Conservation (phyloP, 352 stramenopile species). For the Blastocystis sp. region DNA sequence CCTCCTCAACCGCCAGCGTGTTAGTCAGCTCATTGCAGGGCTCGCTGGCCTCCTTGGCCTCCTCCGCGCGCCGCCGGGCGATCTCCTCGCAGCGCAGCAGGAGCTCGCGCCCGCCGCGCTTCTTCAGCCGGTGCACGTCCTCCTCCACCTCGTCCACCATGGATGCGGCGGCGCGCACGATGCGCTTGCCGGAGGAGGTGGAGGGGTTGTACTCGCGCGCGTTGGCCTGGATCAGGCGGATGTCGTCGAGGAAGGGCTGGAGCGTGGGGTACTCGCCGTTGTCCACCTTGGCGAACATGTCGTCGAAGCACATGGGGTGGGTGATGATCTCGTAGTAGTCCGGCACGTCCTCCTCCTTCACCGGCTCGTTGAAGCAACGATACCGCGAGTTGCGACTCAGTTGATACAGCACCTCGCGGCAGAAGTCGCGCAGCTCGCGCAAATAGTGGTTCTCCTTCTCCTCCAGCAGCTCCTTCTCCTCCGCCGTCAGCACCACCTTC, state of each 20-base stretch:
- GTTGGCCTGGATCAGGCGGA: constrained; percentile 82
- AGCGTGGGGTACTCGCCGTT: constrained; percentile 83
- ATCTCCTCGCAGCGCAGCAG: constrained; percentile 78
- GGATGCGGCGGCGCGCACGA: constrained; percentile 76
- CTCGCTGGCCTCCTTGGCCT: not conserved
- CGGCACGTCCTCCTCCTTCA: constrained; percentile 79
- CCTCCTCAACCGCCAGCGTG: not conserved
- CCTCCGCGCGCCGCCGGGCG: not conserved
- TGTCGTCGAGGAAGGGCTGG: constrained; percentile 82
- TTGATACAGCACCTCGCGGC: constrained; percentile 78
- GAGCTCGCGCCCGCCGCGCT: constrained; percentile 82
- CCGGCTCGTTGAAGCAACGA: constrained; percentile 70
- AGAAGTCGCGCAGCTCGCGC: constrained; percentile 82
- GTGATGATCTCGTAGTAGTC: constrained; percentile 85
- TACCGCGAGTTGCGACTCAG: constrained; percentile 70
- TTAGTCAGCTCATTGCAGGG: not conserved
- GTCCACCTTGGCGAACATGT: constrained; percentile 83
- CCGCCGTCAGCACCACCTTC: constrained; percentile 38
- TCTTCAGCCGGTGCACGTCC: constrained; percentile 81
- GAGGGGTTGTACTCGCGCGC: constrained; percentile 84
- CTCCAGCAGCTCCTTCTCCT: constrained; percentile 69
- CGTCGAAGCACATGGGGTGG: constrained; percentile 81
- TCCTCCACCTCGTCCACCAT: constrained; percentile 85
- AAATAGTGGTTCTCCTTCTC: constrained; percentile 81
- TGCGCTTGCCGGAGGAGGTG: constrained; percentile 74